Evolutionary conservation across 192 early-diverging fungal genomes (phyloP).

Genomic region (Gryganskiella cystojenkinii): DNA sequence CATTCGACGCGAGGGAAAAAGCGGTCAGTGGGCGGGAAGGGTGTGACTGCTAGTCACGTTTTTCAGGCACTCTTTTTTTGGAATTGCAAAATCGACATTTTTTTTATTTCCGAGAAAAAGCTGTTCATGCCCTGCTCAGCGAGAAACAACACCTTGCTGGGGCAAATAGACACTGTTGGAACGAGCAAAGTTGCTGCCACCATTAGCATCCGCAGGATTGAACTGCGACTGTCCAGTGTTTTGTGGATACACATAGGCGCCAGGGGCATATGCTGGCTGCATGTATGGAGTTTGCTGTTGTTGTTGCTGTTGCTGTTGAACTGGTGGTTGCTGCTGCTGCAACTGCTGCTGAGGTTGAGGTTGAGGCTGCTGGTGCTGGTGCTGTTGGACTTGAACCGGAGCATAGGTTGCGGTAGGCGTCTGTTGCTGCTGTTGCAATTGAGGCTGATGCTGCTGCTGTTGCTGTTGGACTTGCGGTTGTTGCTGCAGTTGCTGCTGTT

Average conservation of each 20-base stretch:
- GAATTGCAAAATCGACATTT: no score
- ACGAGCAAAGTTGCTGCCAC: conserved; percentile 5
- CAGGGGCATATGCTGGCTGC: conserved; percentile 15
- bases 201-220: not conserved
- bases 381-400: not conserved
- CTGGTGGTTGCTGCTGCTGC: conserved; percentile 4
- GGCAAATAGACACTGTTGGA: conserved; percentile 14
- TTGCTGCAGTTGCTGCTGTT: conserved; percentile 2
- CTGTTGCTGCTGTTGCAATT: conserved; percentile 9
- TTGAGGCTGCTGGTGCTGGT: conserved; percentile 10
- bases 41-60: no score
- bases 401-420: not conserved
- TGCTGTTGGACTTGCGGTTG: conserved; percentile 8
- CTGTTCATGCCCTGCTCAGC: no score
- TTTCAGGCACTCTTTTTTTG: no score
- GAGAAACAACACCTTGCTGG: conserved; percentile 3
- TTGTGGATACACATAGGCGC: conserved; percentile 13
- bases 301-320: conserved; percentile 11
- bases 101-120: no score
- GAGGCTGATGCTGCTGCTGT: conserved; percentile 5
- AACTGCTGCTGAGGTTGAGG: not conserved
- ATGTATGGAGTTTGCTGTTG: conserved; percentile 19
- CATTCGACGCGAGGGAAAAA: no score
- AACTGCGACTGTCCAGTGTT: conserved; percentile 1
- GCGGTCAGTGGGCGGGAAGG: no score